Base-by-base conservation (phyloP, 805 yeast genomes). In the Saccharomycopsis guyanensis region DNA sequence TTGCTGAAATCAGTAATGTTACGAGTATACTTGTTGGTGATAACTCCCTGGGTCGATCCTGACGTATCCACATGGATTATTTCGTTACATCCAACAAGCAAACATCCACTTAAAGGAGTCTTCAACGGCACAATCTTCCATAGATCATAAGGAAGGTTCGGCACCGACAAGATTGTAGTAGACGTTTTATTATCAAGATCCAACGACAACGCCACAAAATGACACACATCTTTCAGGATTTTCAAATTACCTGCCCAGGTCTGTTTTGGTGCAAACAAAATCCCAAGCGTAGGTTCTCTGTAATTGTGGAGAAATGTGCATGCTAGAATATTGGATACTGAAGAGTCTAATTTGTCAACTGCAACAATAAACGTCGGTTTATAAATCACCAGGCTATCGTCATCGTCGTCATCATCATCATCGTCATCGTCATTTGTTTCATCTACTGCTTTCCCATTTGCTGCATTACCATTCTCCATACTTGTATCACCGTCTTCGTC, bases 221-320 rank as follows among this genome's bases (percentile, higher is more conserved):
- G 69, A 25, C 78, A 67, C 15, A 78, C 82, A 56, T 86, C 95
- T 56, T 78, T 81, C 4, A 64, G 66, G 42, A 71, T 64, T 2
- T 81, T 71, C 29, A 82, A 63, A 44, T 75, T 71, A 0, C 96
- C 96, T 0, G 94, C 80, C 95, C 96, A 86, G 0, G 88, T 77
- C 16, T 73, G 69, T 15, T 64, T 66, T 27, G 77, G 76, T 44
- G 78, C 73, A 52, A 66, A 75, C 23, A 87, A 59, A 3, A 87
- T 70, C 0, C 83, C 91, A 18, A 87, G 54, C 0, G 97, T 89
- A 0, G 97, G 95, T 49, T 82, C 93, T 53, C 82, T 67, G 58
- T 86, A 91, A 46, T 81, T 81, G 57, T 78, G 63, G 34, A 91
- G 62, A 59, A 85, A 89, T 41, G 76, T 78, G 54, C 82, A 70